Percentiles rank a stretch among this genome's conserved stretches.
These are phyloP conservation scores for Wallacemonas rigidus DNA, from an alignment of 208 protist species.

Conservation along the genomic window DNA sequence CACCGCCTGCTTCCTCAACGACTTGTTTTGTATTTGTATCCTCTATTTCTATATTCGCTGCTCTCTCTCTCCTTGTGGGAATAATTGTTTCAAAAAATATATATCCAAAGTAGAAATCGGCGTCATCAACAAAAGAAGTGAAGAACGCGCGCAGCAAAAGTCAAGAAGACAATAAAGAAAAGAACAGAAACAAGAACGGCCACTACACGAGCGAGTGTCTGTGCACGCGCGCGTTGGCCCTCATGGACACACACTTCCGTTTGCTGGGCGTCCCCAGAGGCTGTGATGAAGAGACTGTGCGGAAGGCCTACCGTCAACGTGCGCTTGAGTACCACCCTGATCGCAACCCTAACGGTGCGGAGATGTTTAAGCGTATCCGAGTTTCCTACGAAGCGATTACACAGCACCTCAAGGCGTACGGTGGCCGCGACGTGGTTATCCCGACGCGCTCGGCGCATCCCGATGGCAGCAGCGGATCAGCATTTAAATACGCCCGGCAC, in stretches of 20 bases:
- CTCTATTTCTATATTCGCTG: background rate
- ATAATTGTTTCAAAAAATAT: too few relatives aligned
- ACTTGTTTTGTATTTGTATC: conserved; percentile 20
- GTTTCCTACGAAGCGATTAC: conserved; percentile 96
- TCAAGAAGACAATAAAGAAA: conserved; percentile 8
- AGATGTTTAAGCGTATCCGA: conserved; percentile 89
- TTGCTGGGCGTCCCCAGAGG: conserved; percentile 74
- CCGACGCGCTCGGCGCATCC: background rate
- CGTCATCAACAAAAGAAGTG: too few relatives aligned
- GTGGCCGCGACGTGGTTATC: conserved; percentile 21
- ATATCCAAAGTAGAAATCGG: too few relatives aligned
- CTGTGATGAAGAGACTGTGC: conserved; percentile 80
- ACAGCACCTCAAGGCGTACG: conserved; percentile 46
- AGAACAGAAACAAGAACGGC: background rate
- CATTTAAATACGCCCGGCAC: conserved; percentile 31
- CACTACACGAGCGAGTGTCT: too few relatives aligned
- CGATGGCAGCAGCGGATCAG: conserved; percentile 20
- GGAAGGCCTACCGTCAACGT: conserved; percentile 91
- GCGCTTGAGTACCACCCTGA: conserved; percentile 95
- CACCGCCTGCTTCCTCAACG: conserved; percentile 3
- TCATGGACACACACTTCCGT: conserved; percentile 47
- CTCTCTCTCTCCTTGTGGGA: background rate
- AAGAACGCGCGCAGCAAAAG: too few relatives aligned
- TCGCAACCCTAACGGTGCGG: conserved; percentile 77
- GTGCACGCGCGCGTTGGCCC: background rate